phyloP scores from a whole-genome alignment of 371 early-diverging fungal genomes.

The Haplosporangium sp. region DNA sequence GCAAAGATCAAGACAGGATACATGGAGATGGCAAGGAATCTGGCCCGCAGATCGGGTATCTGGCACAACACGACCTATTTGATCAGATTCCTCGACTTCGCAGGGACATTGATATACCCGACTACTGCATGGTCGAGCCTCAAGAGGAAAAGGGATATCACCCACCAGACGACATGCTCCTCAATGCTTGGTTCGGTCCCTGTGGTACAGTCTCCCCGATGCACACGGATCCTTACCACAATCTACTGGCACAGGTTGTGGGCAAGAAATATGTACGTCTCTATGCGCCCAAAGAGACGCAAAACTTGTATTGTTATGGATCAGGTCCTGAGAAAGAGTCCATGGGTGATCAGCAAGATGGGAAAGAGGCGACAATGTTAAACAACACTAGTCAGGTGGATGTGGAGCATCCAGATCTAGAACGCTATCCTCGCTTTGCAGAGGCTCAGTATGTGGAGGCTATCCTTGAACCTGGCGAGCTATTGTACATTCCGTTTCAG shows the following conservation, averaged over 20 bases:
- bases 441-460: constrained; percentile 75
- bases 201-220: constrained; percentile 86
- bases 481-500: constrained; percentile 91
- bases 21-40: background rate
- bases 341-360: background rate
- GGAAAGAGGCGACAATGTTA: constrained; percentile 56
- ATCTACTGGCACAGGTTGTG: constrained; percentile 89
- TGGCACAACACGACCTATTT: constrained; percentile 93
- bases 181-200: constrained; percentile 94
- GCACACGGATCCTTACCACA: constrained; percentile 89
- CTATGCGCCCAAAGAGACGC: constrained; percentile 72
- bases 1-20: background rate
- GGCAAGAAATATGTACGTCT: constrained; percentile 86
- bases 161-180: constrained; percentile 63
- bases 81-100: constrained; percentile 80
- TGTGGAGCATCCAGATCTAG: constrained; percentile 70
- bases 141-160: constrained; percentile 39
- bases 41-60: constrained; percentile 64
- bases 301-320: constrained; percentile 61
- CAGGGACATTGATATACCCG: constrained; percentile 81
- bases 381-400: constrained; percentile 87
- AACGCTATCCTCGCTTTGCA: constrained; percentile 65
- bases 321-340: constrained; percentile 9
- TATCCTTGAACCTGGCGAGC: constrained; percentile 80
- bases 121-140: constrained; percentile 76